Conservation (phyloP, 257 asterid species). For the Knoxia roxburghii region DNA sequence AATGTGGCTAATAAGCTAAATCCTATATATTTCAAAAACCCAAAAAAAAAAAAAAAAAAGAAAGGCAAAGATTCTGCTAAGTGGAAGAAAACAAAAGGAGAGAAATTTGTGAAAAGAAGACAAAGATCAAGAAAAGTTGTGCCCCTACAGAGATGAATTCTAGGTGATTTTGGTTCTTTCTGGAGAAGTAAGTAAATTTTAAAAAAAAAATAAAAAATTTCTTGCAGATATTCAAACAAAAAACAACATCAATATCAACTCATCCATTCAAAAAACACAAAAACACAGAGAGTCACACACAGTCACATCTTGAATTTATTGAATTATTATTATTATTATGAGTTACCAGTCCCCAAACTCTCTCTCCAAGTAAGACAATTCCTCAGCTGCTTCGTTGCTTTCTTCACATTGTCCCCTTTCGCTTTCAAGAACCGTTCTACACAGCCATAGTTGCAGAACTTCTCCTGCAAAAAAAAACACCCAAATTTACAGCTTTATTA, state of each 20-base stretch:
- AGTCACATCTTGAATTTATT: neutral
- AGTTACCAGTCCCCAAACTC: conserved; percentile 61
- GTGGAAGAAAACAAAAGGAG: conserved; percentile 27
- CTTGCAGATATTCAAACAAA: no score
- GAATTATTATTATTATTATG: neutral
- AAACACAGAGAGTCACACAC: neutral
- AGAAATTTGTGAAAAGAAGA: conserved; percentile 11
- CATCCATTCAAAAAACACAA: neutral
- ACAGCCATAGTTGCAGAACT: conserved; percentile 63
- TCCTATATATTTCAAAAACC: conserved; percentile 12
- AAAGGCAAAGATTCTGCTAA: conserved; percentile 34
- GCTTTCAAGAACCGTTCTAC: conserved; percentile 76
- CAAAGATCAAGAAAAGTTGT: conserved; percentile 13
- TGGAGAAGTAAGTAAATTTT: neutral
- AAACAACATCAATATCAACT: no score
- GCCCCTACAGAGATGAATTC: conserved; percentile 6
- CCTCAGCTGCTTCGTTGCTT: conserved; percentile 76
- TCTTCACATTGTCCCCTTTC: conserved; percentile 80
- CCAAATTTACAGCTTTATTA: neutral
- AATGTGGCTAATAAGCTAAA: no score
- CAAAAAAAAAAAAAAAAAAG: neutral
- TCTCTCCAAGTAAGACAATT: conserved; percentile 88
- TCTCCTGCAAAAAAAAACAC: conserved; percentile 60
- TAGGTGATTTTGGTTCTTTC: conserved; percentile 1
- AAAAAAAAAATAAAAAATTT: neutral